Conservation (phyloP, 768 basidiomycete genomes). For the Tubosaeta brunneosetosa region DNA sequence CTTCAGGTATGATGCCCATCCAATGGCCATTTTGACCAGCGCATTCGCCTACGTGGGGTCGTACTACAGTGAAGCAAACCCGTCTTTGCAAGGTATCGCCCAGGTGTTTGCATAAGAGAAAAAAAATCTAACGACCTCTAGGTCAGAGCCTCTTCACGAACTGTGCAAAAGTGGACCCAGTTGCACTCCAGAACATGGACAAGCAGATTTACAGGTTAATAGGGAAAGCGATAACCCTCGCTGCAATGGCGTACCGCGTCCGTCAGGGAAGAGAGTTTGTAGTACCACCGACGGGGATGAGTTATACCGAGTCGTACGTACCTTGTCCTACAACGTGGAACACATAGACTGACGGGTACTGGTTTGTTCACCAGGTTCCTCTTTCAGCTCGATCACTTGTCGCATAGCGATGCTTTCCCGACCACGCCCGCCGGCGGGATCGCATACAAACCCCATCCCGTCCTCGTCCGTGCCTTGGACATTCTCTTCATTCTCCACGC, state of each 20-base stretch:
- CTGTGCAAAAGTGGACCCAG: constrained; percentile 58
- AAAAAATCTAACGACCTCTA: constrained; percentile 23
- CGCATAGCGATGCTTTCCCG: constrained; percentile 28
- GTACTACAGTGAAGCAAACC: constrained; percentile 85
- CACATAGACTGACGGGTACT: not conserved
- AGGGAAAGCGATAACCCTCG: constrained; percentile 84
- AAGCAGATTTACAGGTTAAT: constrained; percentile 88
- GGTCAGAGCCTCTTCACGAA: constrained; percentile 77
- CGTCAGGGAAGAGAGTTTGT: constrained; percentile 89
- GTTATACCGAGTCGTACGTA: constrained; percentile 73
- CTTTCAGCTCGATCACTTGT: constrained; percentile 84
- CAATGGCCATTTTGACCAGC: constrained; percentile 86
- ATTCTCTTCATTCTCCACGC: constrained; percentile 85
- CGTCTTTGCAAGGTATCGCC: constrained; percentile 67
- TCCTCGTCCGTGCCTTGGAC: constrained; percentile 84
- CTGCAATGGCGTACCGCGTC: constrained; percentile 93
- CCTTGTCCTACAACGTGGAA: not conserved
- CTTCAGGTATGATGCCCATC: constrained; percentile 88
- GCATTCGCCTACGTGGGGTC: constrained; percentile 86
- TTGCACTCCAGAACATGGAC: constrained; percentile 77
- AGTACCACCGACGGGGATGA: constrained; percentile 73
- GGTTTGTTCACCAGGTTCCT: constrained; percentile 52
- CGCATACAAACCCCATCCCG: constrained; percentile 69
- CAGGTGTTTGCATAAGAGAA: not conserved
- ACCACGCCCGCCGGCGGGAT: constrained; percentile 46